Evolutionary conservation across 768 basidiomycete species (phyloP).

Genomic region (Royoungia palumana): DNA sequence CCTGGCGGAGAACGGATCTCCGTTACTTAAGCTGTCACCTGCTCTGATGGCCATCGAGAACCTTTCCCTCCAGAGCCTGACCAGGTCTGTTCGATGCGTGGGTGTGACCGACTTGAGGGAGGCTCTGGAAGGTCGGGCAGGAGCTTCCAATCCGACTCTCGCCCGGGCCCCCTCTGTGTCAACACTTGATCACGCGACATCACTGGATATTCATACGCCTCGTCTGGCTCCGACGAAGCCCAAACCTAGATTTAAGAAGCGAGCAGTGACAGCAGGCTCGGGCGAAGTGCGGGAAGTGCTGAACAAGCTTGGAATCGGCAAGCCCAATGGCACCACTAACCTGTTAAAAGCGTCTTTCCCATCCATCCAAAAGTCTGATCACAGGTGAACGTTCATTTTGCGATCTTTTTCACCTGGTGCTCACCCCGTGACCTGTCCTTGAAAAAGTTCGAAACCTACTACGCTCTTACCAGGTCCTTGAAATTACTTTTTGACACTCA

Average conservation of each 20-base stretch:
- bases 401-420: not conserved
- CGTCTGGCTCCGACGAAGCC: conserved; percentile 47
- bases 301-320: conserved; percentile 80
- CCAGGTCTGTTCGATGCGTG: conserved; percentile 73
- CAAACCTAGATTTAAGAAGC: conserved; percentile 56
- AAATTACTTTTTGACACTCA: conserved; percentile 8
- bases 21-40: conserved; percentile 77
- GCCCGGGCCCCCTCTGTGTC: conserved; percentile 70
- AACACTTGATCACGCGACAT: conserved; percentile 67
- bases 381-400: conserved; percentile 31
- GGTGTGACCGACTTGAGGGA: conserved; percentile 88
- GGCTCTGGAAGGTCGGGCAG: conserved; percentile 81
- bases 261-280: conserved; percentile 46
- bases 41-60: conserved; percentile 91
- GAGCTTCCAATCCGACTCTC: conserved; percentile 75
- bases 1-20: conserved; percentile 66
- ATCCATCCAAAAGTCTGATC: conserved; percentile 43
- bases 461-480: conserved; percentile 14
- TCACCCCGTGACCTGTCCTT: conserved; percentile 4
- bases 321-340: conserved; percentile 54
- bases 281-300: conserved; percentile 80
- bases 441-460: conserved; percentile 16
- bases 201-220: conserved; percentile 39
- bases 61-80: conserved; percentile 79
- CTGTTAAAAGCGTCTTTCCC: conserved; percentile 74